Conservation (phyloP, 208 protist species). For the Vickermania spadyakhi region DNA sequence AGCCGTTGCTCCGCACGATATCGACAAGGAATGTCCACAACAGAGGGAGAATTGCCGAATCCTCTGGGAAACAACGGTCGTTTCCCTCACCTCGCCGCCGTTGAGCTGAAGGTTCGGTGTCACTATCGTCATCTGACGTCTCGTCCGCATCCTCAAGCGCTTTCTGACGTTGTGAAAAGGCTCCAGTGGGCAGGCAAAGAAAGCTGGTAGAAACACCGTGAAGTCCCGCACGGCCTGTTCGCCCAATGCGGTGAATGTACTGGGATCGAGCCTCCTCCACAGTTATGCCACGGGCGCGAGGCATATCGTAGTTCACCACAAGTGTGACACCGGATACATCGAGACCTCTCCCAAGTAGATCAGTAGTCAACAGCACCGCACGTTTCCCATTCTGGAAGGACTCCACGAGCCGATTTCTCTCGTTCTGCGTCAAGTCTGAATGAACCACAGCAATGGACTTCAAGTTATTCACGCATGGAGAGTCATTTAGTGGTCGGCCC, state of each 20-base stretch:
- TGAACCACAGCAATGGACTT: constrained; percentile 66
- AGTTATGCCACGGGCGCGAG: constrained; percentile 16
- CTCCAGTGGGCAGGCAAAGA: constrained; percentile 32
- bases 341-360: constrained; percentile 90
- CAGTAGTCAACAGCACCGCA: constrained; percentile 97
- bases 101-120: constrained; percentile 2
- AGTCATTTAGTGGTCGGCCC: too few relatives aligned
- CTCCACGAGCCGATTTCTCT: constrained; percentile 93
- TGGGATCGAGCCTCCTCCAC: constrained; percentile 42
- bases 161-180: not conserved
- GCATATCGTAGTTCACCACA: constrained; percentile 98
- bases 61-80: constrained; percentile 21
- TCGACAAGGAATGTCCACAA: constrained; percentile 62
- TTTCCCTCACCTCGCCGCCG: constrained; percentile 1
- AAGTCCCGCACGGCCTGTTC: constrained; percentile 81
- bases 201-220: constrained; percentile 91
- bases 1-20: constrained; percentile 38
- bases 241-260: constrained; percentile 96
- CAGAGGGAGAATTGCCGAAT: constrained; percentile 34
- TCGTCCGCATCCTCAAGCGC: constrained; percentile 6
- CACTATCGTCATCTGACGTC: not conserved
- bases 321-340: constrained; percentile 95
- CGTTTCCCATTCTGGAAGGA: constrained; percentile 90
- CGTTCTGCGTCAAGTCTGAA: constrained; percentile 57
- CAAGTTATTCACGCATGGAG: constrained; percentile 29